Evolutionary conservation across 106 monocot species (phyloP).

Genomic region (Phalaenopsis equestris): DNA sequence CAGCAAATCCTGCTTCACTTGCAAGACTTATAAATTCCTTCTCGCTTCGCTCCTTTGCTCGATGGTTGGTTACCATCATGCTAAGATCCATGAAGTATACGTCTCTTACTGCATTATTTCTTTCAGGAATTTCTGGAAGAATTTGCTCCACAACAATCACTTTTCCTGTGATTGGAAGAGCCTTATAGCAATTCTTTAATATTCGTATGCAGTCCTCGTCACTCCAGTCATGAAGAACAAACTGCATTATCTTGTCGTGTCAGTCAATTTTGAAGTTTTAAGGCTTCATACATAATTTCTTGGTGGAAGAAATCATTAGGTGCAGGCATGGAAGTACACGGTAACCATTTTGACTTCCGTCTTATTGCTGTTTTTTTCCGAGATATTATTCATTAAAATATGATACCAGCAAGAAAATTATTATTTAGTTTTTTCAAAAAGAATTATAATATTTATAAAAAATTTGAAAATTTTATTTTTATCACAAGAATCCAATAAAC

Average conservation of each 20-base stretch:
- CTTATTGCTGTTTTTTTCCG: too few species aligned
- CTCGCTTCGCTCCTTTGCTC: neutral
- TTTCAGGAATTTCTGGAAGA: neutral
- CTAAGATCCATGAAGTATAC: conserved; percentile 2
- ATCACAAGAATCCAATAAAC: too few species aligned
- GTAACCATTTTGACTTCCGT: too few species aligned
- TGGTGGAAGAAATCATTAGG: too few species aligned
- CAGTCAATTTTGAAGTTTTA: too few species aligned
- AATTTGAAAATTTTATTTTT: too few species aligned
- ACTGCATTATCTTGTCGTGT: neutral
- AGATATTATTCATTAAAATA: too few species aligned
- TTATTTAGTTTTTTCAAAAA: too few species aligned
- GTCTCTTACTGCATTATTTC: neutral
- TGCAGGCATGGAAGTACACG: too few species aligned
- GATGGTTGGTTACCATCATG: neutral
- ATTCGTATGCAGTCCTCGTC: conserved; percentile 1
- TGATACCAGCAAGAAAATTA: too few species aligned
- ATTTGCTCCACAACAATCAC: conserved; percentile 3
- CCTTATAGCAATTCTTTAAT: neutral
- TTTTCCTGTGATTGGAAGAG: neutral
- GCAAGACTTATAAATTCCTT: neutral
- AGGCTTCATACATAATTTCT: too few species aligned
- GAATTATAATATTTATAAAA: too few species aligned
- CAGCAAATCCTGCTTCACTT: neutral
- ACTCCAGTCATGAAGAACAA: conserved; percentile 1